Conservation (phyloP, 768 basidiomycete genomes). For the Kwoniella sp. region DNA sequence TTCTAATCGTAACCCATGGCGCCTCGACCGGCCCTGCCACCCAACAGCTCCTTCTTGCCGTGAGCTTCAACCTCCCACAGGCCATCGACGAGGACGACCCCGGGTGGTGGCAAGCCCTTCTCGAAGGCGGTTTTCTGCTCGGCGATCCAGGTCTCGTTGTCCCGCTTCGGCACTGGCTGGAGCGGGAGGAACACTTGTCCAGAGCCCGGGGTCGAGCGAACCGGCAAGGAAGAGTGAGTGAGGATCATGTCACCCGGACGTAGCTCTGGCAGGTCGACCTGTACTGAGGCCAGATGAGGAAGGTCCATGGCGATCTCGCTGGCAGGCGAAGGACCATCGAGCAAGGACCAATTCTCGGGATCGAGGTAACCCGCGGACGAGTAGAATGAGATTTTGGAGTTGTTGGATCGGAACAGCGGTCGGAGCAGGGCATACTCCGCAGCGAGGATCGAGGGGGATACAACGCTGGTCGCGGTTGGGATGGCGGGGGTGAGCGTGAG, state of each 20-base stretch:
- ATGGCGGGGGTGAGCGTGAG: constrained; percentile 24
- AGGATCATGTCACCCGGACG: constrained; percentile 38
- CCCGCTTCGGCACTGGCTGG: neutral
- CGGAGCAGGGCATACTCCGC: constrained; percentile 35
- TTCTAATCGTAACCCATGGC: constrained; percentile 27
- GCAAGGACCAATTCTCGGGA: constrained; percentile 33
- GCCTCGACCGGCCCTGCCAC: constrained; percentile 14
- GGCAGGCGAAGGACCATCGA: constrained; percentile 4
- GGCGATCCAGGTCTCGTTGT: constrained; percentile 1
- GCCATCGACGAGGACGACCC: neutral
- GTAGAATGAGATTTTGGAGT: constrained; percentile 36
- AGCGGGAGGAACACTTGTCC: constrained; percentile 14
- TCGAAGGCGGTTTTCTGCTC: constrained; percentile 29
- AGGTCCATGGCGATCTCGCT: constrained; percentile 2
- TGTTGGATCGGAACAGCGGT: constrained; percentile 27
- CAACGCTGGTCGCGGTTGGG: constrained; percentile 1
- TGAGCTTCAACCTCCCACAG: constrained; percentile 18
- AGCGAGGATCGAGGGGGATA: constrained; percentile 22
- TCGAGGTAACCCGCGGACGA: constrained; percentile 24
- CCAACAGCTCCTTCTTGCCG: constrained; percentile 6
- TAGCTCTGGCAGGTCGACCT: constrained; percentile 14
- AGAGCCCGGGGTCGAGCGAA: neutral
- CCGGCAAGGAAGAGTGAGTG: constrained; percentile 23
- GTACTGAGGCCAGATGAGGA: constrained; percentile 21
- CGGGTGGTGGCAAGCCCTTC: constrained; percentile 28